Percentiles rank a stretch among this genome's conserved stretches.
Conservation (phyloP, 345 rosid genomes). For the Ailanthus altissimus region DNA sequence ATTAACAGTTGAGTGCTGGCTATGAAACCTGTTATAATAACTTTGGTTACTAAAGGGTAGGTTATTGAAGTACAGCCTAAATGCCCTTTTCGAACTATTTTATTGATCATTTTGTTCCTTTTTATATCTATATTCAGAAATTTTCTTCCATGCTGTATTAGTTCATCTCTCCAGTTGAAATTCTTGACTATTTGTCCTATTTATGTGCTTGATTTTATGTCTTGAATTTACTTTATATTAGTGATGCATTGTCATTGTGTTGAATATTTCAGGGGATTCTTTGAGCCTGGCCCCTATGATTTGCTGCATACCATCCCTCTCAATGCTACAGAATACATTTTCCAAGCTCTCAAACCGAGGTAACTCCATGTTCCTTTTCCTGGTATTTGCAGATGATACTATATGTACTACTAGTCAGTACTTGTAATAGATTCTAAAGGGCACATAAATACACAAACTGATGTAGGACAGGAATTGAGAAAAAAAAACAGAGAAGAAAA, state of each 20-base stretch:
- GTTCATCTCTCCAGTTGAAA: not conserved
- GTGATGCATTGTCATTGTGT: not conserved
- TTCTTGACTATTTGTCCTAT: not conserved
- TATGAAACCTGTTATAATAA: not conserved
- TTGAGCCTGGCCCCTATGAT: conserved; percentile 45
- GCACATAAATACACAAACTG: not conserved
- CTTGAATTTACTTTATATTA: not conserved
- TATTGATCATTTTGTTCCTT: conserved; percentile 3
- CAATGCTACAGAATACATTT: conserved; percentile 61
- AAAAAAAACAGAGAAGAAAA: not conserved
- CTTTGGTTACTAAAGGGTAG: not conserved
- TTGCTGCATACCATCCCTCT: conserved; percentile 46
- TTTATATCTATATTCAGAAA: not conserved
- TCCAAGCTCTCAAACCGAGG: conserved; percentile 73
- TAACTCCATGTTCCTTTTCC: conserved; percentile 19
- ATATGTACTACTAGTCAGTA: not conserved
- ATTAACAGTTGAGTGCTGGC: not conserved
- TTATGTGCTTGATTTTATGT: conserved; percentile 1
- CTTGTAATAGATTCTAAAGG: not conserved
- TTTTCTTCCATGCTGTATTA: conserved; percentile 11
- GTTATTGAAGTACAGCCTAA: conserved; percentile 4
- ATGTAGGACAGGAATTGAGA: not conserved
- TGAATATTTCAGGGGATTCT: conserved; percentile 33
- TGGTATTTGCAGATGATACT: not conserved
- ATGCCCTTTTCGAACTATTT: not conserved